Conservation (phyloP, 257 asterid species). For the Oldenlandia corymbosa region DNA sequence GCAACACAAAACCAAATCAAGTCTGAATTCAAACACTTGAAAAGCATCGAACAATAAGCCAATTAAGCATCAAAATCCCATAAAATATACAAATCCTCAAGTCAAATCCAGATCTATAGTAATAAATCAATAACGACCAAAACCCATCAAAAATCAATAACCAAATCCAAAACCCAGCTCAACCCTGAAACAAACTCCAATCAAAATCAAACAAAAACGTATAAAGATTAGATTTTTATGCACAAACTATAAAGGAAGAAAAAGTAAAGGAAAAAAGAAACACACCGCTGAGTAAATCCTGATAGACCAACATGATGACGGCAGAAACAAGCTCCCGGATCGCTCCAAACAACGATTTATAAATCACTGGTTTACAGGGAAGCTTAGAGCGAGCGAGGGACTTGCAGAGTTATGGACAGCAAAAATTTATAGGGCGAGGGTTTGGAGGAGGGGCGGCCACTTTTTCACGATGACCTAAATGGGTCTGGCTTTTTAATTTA, state of each 20-base stretch:
- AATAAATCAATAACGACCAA: not conserved
- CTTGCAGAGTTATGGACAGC: not conserved
- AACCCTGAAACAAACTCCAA: not conserved
- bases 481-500: conserved; percentile 11
- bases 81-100: not conserved
- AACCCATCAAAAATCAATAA: not conserved
- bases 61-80: not conserved
- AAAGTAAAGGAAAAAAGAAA: not conserved
- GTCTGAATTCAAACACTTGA: not conserved
- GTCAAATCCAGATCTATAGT: conserved; percentile 6
- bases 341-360: not conserved
- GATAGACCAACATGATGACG: conserved; percentile 57
- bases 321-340: conserved; percentile 16
- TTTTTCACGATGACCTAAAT: not conserved
- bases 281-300: conserved; percentile 52
- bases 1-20: not conserved
- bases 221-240: not conserved
- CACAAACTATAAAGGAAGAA: no score
- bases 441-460: conserved; percentile 14
- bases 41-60: no score
- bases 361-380: no score
- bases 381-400: conserved; percentile 26
- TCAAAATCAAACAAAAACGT: not conserved
- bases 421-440: conserved; percentile 36
- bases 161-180: not conserved